Base-by-base conservation (phyloP, 2,329 filamentous ascomycete species). In the Tolypocladium cylindrosporum region DNA sequence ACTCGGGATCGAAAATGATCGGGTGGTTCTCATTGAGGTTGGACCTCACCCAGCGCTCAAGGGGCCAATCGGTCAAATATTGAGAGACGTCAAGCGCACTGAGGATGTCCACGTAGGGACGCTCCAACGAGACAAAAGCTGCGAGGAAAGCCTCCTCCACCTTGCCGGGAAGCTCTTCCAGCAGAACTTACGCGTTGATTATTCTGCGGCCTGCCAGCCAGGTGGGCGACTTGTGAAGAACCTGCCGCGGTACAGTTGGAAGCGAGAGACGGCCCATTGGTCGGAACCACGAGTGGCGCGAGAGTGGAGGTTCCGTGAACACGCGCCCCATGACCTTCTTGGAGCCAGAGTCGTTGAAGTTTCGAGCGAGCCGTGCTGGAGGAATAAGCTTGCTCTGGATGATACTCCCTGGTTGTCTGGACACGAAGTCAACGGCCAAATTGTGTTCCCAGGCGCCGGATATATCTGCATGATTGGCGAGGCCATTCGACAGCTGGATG, bases 191-290 rank as follows among this genome's bases (percentile, higher is more conserved):
- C 48, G 63, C 3, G 62, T 68, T 8, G 34, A 63, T 37, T 56
- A 61, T 3, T 16, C 57, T 0, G 54, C 57, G 3, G 39, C 62
- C 2, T 60, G 62, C 5, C 50, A 55, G 1, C 14, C 34, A 1
- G 58, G 56, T 9, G 58, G 42, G 51, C 64, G 36, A 40, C 9
- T 19, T 62, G 5, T 57, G 60, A 3, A 69, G 4, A 58, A 65
- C 48, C 62, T 77, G 21, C 75, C 75, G 0, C 61, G 64, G 0
- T 77, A 77, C 52, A 64, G 67, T 1, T 77, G 73, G 72, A 68
- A 73, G 31, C 71, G 76, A 50, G 61, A 65, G 41, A 66, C 64
- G 1, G 65, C 56, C 27, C 69, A 71, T 57, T 75, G 71, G 68
- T 53, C 59, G 16, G 70, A 72, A 59, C 64, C 68, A 0, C 67